Evolutionary conservation across 2,329 filamentous ascomycete genomes (phyloP).

Genomic region (Samsoniella hepiali): DNA sequence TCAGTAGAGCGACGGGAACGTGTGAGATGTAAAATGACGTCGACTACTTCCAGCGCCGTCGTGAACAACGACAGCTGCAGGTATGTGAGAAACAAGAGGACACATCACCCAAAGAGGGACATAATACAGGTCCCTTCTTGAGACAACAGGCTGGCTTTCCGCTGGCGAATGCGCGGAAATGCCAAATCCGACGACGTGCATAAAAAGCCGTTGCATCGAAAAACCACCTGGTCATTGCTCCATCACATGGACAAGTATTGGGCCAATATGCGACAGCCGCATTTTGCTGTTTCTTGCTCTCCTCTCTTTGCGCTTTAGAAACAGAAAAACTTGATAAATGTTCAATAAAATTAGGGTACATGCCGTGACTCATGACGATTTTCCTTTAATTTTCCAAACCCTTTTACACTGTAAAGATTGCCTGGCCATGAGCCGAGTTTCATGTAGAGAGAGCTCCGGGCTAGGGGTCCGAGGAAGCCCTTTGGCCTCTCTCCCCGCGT

Average conservation of each 20-base stretch:
- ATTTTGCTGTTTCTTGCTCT: background rate
- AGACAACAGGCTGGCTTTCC: background rate
- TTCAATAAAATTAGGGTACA: background rate
- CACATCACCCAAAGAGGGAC: background rate
- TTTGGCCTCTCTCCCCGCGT: too few species aligned
- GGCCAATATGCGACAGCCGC: background rate
- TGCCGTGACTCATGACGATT: background rate
- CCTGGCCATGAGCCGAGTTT: background rate
- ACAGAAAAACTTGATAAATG: background rate
- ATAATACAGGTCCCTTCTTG: background rate
- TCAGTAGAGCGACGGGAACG: background rate
- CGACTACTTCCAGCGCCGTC: background rate
- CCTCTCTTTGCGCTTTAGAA: too few species aligned
- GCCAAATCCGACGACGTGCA: slow-evolving; percentile 4
- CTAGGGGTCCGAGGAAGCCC: background rate
- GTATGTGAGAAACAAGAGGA: background rate
- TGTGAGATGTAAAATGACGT: background rate
- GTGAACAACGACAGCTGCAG: background rate
- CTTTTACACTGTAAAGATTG: too few species aligned
- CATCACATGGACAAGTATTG: slow-evolving; percentile 1
- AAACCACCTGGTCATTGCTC: background rate
- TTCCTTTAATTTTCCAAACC: background rate
- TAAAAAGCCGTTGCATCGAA: background rate
- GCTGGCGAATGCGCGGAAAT: slow-evolving; percentile 5
- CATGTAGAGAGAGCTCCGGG: background rate